Evolutionary conservation across 108 stramenopile species (phyloP).

Genomic region (Skeletonema costatum): DNA sequence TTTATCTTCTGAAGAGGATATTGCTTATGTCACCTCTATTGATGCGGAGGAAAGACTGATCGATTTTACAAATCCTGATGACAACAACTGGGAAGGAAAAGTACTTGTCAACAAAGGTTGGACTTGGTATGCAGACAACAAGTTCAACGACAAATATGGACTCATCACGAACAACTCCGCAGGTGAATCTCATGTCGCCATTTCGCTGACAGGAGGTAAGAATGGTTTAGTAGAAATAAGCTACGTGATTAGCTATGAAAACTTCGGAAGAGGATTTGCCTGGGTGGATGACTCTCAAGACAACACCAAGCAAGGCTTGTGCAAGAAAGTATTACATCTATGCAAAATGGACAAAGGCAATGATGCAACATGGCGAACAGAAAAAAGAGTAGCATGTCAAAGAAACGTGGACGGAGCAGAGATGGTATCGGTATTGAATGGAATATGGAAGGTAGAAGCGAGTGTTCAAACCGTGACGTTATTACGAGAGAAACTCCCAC

Average conservation of each 20-base stretch:
- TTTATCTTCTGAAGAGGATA: slow-evolving; percentile 34
- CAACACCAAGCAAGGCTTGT: slow-evolving; percentile 4
- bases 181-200: slow-evolving; percentile 31
- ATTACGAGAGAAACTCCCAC: slow-evolving; percentile 6
- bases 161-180: slow-evolving; percentile 15
- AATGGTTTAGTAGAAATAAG: slow-evolving; percentile 31
- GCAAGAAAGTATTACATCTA: slow-evolving; percentile 8
- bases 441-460: slow-evolving; percentile 17
- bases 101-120: slow-evolving; percentile 21
- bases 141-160: slow-evolving; percentile 43
- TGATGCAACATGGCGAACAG: not conserved
- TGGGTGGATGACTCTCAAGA: slow-evolving; percentile 23
- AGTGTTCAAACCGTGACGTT: slow-evolving; percentile 26
- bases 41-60: not conserved
- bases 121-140: slow-evolving; percentile 40
- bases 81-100: slow-evolving; percentile 18
- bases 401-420: not conserved
- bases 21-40: slow-evolving; percentile 12
- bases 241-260: slow-evolving; percentile 38
- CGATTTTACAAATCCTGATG: slow-evolving; percentile 38
- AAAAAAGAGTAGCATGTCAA: not conserved
- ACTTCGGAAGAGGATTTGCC: slow-evolving; percentile 35
- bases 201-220: slow-evolving; percentile 29
- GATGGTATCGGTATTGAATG: slow-evolving; percentile 17
- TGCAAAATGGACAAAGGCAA: not conserved